Conservation (phyloP, 2,329 filamentous ascomycete species). For the Raffaelea ambrosiae region DNA sequence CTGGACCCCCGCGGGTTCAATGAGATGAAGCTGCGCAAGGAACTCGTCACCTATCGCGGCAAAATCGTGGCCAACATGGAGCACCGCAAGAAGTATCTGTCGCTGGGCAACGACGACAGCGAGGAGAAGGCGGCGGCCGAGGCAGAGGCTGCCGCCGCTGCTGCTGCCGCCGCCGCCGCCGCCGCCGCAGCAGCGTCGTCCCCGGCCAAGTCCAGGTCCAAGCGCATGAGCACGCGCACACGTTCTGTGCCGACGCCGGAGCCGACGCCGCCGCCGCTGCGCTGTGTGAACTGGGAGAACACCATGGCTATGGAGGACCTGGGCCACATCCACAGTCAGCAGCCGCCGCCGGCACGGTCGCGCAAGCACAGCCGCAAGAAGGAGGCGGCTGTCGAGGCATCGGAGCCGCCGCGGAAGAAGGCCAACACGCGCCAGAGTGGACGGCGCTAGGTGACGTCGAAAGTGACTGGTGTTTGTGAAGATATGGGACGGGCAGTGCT, state of each 20-base stretch:
- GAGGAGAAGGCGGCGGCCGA: slow-evolving; percentile 22
- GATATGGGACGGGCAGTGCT: too few relatives aligned
- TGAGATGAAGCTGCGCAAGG: slow-evolving; percentile 80
- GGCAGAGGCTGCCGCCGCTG: background rate
- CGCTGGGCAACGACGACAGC: slow-evolving; percentile 27
- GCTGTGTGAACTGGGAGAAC: slow-evolving; percentile 48
- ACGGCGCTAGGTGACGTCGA: too few relatives aligned
- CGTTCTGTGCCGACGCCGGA: slow-evolving; percentile 31
- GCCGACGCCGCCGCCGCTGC: slow-evolving; percentile 32
- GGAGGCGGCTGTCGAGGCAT: slow-evolving; percentile 16
- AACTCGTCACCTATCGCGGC: slow-evolving; percentile 67
- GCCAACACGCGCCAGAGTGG: slow-evolving; percentile 12
- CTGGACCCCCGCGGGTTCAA: slow-evolving; percentile 80
- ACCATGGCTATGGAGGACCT: slow-evolving; percentile 48
- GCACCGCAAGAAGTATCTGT: slow-evolving; percentile 65
- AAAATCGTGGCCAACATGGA: slow-evolving; percentile 74
- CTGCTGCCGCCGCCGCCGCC: background rate
- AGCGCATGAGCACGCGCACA: slow-evolving; percentile 38
- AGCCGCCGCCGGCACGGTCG: slow-evolving; percentile 41
- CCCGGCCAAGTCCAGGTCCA: slow-evolving; percentile 22
- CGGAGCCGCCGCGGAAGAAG: slow-evolving; percentile 17
- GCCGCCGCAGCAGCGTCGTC: background rate
- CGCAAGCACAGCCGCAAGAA: slow-evolving; percentile 46
- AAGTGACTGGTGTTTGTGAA: too few relatives aligned
- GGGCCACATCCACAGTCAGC: slow-evolving; percentile 48